Percentiles rank a stretch among this genome's conserved stretches.
Conservation (phyloP, 768 basidiomycete genomes). For the Myochromella boudieri region DNA sequence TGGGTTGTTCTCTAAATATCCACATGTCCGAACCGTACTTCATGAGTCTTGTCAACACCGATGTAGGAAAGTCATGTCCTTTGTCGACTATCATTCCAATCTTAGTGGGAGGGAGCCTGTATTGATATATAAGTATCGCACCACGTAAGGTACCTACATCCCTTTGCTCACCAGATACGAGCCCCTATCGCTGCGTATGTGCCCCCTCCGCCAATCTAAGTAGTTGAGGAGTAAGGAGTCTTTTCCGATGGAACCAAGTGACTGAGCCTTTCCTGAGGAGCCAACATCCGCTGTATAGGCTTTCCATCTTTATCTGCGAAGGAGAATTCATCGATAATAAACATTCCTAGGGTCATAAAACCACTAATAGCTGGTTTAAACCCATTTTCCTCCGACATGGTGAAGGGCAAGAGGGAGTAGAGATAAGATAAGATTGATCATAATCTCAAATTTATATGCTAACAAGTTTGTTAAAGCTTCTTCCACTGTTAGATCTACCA, state of each 20-base stretch:
- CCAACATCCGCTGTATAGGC: constrained; percentile 42
- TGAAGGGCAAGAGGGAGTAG: constrained; percentile 5
- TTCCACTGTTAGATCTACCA: background rate
- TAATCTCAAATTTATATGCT: background rate
- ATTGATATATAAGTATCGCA: background rate
- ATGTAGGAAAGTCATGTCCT: constrained; percentile 71
- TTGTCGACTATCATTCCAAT: constrained; percentile 86
- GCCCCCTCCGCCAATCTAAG: constrained; percentile 86
- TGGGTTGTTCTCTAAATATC: constrained; percentile 63
- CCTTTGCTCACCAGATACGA: constrained; percentile 63
- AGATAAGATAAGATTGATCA: constrained; percentile 15
- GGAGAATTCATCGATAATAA: constrained; percentile 84
- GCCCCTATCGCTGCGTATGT: constrained; percentile 81
- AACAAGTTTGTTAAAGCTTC: background rate
- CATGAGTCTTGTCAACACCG: constrained; percentile 54
- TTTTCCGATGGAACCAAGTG: background rate
- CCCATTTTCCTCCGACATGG: constrained; percentile 16
- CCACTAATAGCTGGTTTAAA: constrained; percentile 13
- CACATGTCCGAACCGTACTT: constrained; percentile 76
- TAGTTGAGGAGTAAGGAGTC: constrained; percentile 3
- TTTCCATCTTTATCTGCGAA: constrained; percentile 58
- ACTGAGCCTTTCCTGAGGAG: constrained; percentile 47
- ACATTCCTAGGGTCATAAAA: constrained; percentile 84
- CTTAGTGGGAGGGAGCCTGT: constrained; percentile 61
- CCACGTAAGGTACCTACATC: background rate